Evolutionary conservation across 257 asterid genomes (phyloP).

Genomic region (Anisodus acutangulus): DNA sequence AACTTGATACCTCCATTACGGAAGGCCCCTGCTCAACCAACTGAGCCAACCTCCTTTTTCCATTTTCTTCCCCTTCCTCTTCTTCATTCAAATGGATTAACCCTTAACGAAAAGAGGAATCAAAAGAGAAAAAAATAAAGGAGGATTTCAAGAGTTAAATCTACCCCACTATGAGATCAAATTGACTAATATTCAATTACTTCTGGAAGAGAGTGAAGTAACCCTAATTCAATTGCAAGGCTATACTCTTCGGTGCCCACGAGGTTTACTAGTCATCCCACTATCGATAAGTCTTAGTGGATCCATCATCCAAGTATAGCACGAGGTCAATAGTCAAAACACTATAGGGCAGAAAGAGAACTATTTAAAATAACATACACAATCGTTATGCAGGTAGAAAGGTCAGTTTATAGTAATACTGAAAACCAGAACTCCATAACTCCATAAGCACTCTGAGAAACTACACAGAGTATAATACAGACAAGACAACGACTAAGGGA

Average conservation of each 20-base stretch:
- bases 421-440: conserved; percentile 38
- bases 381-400: neutral
- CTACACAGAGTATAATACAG: conserved; percentile 46
- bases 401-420: conserved; percentile 39
- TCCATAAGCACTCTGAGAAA: conserved; percentile 39
- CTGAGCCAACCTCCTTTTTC: neutral
- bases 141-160: neutral
- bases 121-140: neutral
- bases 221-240: neutral
- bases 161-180: neutral
- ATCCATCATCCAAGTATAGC: neutral
- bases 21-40: too few species aligned
- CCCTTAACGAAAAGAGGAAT: neutral
- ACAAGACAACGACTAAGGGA: neutral
- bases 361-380: neutral
- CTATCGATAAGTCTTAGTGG: neutral
- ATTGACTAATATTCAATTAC: neutral
- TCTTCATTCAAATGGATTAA: neutral
- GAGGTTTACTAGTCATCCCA: neutral
- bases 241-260: neutral
- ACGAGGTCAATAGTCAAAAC: neutral
- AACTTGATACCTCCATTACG: too few species aligned
- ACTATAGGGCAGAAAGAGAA: neutral
- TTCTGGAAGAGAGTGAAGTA: neutral
- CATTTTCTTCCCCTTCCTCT: neutral